A percentile compares a stretch with the other conserved stretches of the same genome.
Conservation (phyloP, 225 moss, liverwort and hornwort genomes). For the Polytrichum formosum region DNA sequence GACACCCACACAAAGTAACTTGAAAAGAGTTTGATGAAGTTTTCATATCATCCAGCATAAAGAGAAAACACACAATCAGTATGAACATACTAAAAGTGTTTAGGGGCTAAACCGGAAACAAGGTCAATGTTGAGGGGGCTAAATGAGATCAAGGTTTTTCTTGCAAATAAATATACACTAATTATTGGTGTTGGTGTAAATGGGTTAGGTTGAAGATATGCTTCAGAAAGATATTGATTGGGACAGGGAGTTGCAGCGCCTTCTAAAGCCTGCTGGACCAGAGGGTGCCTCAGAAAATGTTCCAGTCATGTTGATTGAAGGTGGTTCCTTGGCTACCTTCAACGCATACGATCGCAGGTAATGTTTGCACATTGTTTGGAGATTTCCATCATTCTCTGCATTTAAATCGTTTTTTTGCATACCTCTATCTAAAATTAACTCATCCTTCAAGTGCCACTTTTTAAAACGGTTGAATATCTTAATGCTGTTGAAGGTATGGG, state of each 20-base stretch:
- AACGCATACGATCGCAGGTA: constrained; percentile 95
- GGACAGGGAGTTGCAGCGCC: constrained; percentile 75
- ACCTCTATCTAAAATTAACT: no score
- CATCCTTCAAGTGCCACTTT: no score
- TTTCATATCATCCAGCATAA: no score
- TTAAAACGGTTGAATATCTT: no score
- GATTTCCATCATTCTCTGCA: no score
- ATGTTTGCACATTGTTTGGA: background rate
- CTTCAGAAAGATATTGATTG: constrained; percentile 60
- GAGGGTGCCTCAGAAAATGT: constrained; percentile 23
- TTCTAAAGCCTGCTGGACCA: constrained; percentile 46
- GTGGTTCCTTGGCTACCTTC: constrained; percentile 73
- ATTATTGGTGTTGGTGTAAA: background rate
- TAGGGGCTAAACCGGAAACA: no score
- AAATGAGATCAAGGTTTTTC: background rate
- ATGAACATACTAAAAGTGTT: no score
- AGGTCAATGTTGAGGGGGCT: background rate
- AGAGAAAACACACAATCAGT: no score
- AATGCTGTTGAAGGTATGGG: no score
- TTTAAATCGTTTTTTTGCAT: no score
- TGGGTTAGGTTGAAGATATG: constrained; percentile 81
- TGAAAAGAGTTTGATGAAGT: no score
- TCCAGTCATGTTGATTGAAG: constrained; percentile 72
- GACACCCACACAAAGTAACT: no score
- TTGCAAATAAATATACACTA: background rate